phyloP scores from a whole-genome alignment of 164 flowering plant species.

The Stephania yunnanensis region DNA sequence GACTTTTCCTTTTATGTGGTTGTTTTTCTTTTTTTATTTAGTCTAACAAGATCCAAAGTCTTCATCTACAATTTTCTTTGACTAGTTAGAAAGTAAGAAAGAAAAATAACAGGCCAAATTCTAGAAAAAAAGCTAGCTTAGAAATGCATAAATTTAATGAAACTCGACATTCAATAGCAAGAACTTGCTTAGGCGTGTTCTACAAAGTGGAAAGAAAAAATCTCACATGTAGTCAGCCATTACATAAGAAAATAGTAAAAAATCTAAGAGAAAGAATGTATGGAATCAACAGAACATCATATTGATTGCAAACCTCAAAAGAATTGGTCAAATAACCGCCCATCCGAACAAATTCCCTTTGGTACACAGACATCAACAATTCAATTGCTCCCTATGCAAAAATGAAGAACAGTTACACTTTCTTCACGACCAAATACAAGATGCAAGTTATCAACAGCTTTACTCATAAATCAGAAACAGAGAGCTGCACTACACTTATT shows the following conservation, averaged over 20 bases:
- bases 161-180: background rate
- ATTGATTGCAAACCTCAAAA: slow-evolving; percentile 27
- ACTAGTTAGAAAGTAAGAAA: background rate
- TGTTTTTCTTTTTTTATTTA: too few species aligned
- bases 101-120: background rate
- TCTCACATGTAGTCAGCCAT: background rate
- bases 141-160: background rate
- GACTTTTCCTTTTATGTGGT: too few species aligned
- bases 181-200: background rate
- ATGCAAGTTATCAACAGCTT: background rate
- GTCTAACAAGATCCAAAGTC: too few species aligned
- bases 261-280: background rate
- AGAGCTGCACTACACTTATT: background rate
- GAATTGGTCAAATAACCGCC: slow-evolving; percentile 55
- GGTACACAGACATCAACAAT: slow-evolving; percentile 46
- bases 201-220: background rate
- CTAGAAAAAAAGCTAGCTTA: background rate
- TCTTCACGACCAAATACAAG: background rate
- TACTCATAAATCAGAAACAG: background rate
- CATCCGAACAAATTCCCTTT: slow-evolving; percentile 37
- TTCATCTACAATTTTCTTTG: too few species aligned
- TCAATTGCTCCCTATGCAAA: slow-evolving; percentile 43
- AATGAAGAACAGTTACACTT: background rate
- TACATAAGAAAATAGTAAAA: background rate
- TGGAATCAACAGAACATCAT: background rate